Evolutionary conservation across 768 basidiomycete genomes (phyloP).

Genomic region (Agrocybe praecox): DNA sequence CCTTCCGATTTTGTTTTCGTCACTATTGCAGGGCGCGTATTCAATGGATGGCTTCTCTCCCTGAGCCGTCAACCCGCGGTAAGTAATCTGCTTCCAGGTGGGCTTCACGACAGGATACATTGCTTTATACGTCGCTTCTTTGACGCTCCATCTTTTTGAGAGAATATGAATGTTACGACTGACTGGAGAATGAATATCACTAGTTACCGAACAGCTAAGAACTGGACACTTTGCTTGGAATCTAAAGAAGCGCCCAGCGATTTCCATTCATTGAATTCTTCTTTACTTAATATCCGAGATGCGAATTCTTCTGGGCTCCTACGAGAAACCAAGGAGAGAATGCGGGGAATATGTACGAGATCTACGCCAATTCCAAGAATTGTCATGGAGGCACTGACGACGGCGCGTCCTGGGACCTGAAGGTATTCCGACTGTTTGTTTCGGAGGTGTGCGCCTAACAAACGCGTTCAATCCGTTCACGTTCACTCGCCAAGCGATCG

Average conservation of each 20-base stretch:
- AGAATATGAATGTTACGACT: constrained; percentile 1
- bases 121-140: constrained; percentile 89
- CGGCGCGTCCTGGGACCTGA: not conserved
- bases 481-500: constrained; percentile 14
- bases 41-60: constrained; percentile 40
- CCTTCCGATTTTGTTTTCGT: constrained; percentile 27
- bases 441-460: constrained; percentile 16
- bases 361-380: constrained; percentile 81
- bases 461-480: constrained; percentile 12
- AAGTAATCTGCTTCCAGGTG: constrained; percentile 78
- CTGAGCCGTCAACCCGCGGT: constrained; percentile 29
- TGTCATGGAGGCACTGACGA: constrained; percentile 39
- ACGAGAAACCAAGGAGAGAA: constrained; percentile 54
- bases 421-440: constrained; percentile 8
- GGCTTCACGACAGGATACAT: constrained; percentile 62
- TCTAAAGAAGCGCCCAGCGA: constrained; percentile 24
- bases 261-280: constrained; percentile 44
- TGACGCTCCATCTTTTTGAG: constrained; percentile 70
- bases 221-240: constrained; percentile 37
- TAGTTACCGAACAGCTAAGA: constrained; percentile 71
- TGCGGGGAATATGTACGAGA: constrained; percentile 68
- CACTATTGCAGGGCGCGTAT: constrained; percentile 39
- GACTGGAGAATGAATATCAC: not conserved
- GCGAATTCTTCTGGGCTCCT: constrained; percentile 51
- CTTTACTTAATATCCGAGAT: constrained; percentile 61